phyloP scores from a whole-genome alignment of 441 rosid genomes.

The Dalechampia spathulata region DNA sequence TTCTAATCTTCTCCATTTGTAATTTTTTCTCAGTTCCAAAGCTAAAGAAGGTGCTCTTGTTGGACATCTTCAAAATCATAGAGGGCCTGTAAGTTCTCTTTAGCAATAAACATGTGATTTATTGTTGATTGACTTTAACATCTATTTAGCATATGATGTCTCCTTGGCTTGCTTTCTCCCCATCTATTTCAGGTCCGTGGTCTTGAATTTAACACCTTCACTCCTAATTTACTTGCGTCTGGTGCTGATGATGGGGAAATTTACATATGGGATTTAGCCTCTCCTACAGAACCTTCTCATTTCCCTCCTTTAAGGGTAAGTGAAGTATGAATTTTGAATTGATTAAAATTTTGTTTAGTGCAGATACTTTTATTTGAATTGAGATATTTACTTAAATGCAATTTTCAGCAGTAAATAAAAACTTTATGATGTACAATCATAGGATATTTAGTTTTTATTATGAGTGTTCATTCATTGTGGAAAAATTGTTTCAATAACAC shows the following conservation, averaged over 20 bases:
- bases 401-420: neutral
- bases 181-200: slow-evolving; percentile 78
- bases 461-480: too few relatives aligned
- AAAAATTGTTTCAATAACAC: too few relatives aligned
- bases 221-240: slow-evolving; percentile 87
- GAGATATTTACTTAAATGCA: neutral
- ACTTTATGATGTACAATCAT: neutral
- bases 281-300: slow-evolving; percentile 76
- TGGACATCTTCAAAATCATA: slow-evolving; percentile 76
- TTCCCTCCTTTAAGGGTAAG: slow-evolving; percentile 79
- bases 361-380: neutral
- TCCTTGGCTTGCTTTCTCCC: too few relatives aligned
- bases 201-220: slow-evolving; percentile 73
- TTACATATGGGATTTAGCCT: slow-evolving; percentile 87
- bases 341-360: too few relatives aligned
- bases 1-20: neutral
- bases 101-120: neutral
- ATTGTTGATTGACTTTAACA: neutral
- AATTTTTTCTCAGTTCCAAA: slow-evolving; percentile 45
- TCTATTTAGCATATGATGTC: slow-evolving; percentile 12
- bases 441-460: too few relatives aligned
- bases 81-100: slow-evolving; percentile 80
- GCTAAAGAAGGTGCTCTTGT: slow-evolving; percentile 52
- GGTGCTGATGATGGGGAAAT: slow-evolving; percentile 99
- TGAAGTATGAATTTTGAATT: neutral